A percentile compares a stretch with the other conserved stretches of the same genome.
Evolutionary conservation across 441 rosid genomes (phyloP).

Genomic region (Pelargonium fulgidum): DNA sequence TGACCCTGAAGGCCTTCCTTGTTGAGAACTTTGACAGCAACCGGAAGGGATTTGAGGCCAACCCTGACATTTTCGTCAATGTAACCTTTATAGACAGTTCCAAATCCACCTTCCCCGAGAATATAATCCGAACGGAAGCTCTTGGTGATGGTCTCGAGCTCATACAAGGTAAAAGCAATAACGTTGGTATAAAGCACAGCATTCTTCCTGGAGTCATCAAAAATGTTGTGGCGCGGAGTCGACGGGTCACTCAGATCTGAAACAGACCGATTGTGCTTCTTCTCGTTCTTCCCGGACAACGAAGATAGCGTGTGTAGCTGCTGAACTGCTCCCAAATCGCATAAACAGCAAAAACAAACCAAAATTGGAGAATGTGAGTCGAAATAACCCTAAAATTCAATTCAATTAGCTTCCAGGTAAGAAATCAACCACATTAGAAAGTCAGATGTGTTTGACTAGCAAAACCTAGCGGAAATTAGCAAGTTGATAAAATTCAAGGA

Average conservation of each 20-base stretch:
- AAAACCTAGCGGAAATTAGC: neutral
- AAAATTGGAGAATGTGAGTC: neutral
- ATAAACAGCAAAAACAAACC: neutral
- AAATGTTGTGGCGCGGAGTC: conserved; percentile 44
- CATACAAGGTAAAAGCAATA: conserved; percentile 76
- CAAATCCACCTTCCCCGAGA: conserved; percentile 74
- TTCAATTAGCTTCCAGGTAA: neutral
- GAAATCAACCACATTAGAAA: neutral
- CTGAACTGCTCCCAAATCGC: conserved; percentile 45
- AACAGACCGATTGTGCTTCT: conserved; percentile 63
- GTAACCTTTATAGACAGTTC: conserved; percentile 71
- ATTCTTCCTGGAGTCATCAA: conserved; percentile 64
- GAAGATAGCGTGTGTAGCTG: conserved; percentile 55
- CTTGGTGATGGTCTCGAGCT: conserved; percentile 96
- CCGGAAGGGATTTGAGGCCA: conserved; percentile 67
- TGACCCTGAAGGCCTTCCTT: conserved; percentile 79
- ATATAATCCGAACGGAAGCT: conserved; percentile 95
- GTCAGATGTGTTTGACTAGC: neutral
- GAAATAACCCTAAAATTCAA: neutral
- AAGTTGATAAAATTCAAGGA: neutral
- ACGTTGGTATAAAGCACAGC: conserved; percentile 65
- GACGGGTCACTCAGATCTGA: conserved; percentile 96
- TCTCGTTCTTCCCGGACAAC: conserved; percentile 36
- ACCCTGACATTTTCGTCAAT: conserved; percentile 71
- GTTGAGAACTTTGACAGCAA: conserved; percentile 70